These are phyloP conservation scores for Microbotryum saponariae DNA, from an alignment of 1,284 basidiomycete species.

Conservation along the genomic window DNA sequence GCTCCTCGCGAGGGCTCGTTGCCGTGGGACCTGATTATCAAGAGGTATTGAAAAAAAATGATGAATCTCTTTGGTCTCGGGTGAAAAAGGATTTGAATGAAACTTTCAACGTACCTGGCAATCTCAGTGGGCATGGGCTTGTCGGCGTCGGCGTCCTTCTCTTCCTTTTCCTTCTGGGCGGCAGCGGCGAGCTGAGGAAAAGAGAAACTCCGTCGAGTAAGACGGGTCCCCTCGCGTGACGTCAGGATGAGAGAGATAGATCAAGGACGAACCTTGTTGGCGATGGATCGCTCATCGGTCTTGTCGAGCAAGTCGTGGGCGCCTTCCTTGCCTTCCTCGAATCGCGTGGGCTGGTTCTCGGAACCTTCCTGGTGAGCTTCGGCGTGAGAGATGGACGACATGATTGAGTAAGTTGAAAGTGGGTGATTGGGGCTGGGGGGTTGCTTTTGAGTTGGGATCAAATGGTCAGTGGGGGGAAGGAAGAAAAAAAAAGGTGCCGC, in stretches of 20 bases:
- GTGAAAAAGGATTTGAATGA: not conserved
- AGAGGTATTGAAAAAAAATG: not conserved
- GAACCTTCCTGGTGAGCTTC: conserved; percentile 25
- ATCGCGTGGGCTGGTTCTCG: conserved; percentile 20
- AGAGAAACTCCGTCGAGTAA: not conserved
- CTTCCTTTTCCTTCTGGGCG: conserved; percentile 27
- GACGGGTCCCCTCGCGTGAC: not conserved
- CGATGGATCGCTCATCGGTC: conserved; percentile 28
- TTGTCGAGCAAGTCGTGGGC: conserved; percentile 23
- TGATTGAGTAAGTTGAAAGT: not conserved
- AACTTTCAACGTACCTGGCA: conserved; percentile 6
- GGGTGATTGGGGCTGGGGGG: not conserved
- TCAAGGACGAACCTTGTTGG: conserved; percentile 24
- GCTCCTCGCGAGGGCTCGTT: conserved; percentile 57
- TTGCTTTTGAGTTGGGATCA: too few species aligned
- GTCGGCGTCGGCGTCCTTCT: conserved; percentile 24
- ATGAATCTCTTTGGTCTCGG: not conserved
- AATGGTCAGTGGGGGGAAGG: not conserved
- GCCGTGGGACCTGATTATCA: conserved; percentile 42
- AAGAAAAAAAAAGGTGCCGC: not conserved
- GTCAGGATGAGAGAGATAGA: not conserved
- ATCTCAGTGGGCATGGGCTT: conserved; percentile 24
- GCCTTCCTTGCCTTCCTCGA: conserved; percentile 28
- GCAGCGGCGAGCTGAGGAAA: conserved; percentile 28
- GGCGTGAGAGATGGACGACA: not conserved